Base-by-base conservation (phyloP, 768 basidiomycete genomes). In the Lactarius deliciosus region DNA sequence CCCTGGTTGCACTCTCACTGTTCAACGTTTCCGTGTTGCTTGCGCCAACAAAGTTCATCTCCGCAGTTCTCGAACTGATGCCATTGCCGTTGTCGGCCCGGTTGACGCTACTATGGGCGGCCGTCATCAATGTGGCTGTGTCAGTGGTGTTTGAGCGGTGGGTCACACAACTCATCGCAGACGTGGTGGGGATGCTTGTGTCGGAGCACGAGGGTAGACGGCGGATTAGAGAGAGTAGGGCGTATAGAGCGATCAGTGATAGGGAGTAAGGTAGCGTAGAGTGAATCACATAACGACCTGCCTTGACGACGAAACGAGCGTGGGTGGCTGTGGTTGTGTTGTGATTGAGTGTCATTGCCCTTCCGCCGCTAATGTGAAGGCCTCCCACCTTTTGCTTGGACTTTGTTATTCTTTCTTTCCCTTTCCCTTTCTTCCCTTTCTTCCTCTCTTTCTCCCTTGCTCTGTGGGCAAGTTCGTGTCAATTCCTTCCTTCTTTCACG, bases 21-120 rank as follows among this genome's bases (percentile, higher is more conserved):
- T 88, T 98, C 80, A 94, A 91, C 74, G 73, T 90, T 11, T 78
- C 92, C 65, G 85, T 96, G 63, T 79, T 98, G 43, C 81, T 98
- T 47, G 78, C 81, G 4, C 92, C 96, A 8, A 86, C 91, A 5
- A 76, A 78, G 43, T 74, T 80, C 9, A 70, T 95, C 56, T 80
- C 81, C 38, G 74, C 81, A 9, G 74, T 94, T 54, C 81, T 99
- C 56, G 88, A 90, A 69, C 81, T 98, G 73, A 87, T 96, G 83
- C 75, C 82, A 15, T 77, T 98, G 20, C 91, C 93, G 2, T 73
- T 82, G 57, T 72, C 82, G 32, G 96, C 86, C 68, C 86, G 91
- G 64, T 75, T 83, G 65, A 84, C 86, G 72, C 80, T 99, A n/a
- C 79, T 94, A 25, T 73, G 81, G 5, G 86, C 85, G 30, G 89